Conservation (phyloP, 805 yeast genomes). For the Helenozyma baotianmanensis region DNA sequence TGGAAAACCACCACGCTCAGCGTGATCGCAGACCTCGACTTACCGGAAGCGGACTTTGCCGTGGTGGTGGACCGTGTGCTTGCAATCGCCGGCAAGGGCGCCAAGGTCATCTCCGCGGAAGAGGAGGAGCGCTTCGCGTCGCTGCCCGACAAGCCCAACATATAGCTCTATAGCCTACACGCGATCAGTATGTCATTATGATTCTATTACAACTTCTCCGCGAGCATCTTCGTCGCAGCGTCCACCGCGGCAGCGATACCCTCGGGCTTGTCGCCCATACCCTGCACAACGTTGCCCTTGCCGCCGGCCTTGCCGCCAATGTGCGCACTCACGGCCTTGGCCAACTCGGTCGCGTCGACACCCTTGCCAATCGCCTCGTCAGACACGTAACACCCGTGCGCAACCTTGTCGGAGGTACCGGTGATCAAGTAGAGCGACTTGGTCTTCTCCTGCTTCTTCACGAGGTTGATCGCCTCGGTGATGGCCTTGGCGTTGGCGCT, state of each 20-base stretch:
- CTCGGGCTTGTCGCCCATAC: slow-evolving; percentile 82
- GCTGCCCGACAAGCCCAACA: too few relatives aligned
- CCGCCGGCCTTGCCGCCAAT: slow-evolving; percentile 99
- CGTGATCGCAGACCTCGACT: slow-evolving; percentile 54
- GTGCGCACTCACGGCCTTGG: slow-evolving; percentile 59
- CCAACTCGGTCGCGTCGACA: slow-evolving; percentile 71
- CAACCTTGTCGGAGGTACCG: slow-evolving; percentile 69
- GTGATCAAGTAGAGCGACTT: slow-evolving; percentile 78
- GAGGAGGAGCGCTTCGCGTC: slow-evolving; percentile 53
- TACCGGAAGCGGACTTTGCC: slow-evolving; percentile 28
- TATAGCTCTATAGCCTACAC: too few relatives aligned
- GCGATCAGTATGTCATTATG: too few relatives aligned
- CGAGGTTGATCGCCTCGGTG: slow-evolving; percentile 82
- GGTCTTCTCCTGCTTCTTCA: slow-evolving; percentile 70
- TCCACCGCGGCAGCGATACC: slow-evolving; percentile 71
- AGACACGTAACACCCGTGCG: slow-evolving; percentile 90
- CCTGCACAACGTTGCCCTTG: slow-evolving; percentile 93
- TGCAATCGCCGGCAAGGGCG: slow-evolving; percentile 42
- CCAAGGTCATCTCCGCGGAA: slow-evolving; percentile 51
- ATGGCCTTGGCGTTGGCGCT: slow-evolving; percentile 88
- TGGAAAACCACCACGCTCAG: slow-evolving; percentile 67
- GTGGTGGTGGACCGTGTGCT: slow-evolving; percentile 45
- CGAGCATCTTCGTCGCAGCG: slow-evolving; percentile 58
- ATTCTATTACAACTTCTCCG: slow-evolving; percentile 45
- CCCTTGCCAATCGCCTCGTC: slow-evolving; percentile 66